phyloP scores from a whole-genome alignment of 2,329 filamentous ascomycete genomes.

The Alternaria sp. region DNA sequence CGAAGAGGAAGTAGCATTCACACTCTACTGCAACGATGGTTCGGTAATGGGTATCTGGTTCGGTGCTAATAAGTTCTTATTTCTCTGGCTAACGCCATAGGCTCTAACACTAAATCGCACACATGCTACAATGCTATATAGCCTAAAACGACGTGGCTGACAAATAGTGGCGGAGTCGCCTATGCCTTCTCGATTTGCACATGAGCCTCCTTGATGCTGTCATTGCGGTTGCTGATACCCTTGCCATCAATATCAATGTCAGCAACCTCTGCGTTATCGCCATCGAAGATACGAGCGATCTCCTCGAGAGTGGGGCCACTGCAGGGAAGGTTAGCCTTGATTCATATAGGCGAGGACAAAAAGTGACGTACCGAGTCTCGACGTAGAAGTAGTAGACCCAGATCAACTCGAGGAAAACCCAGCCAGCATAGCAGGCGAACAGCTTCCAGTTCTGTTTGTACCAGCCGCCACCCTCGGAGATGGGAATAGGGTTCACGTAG shows the following conservation, averaged over 20 bases:
- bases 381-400: conserved; percentile 72
- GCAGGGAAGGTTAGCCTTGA: conserved; percentile 37
- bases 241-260: conserved; percentile 25
- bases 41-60: too few species aligned
- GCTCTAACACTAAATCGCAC: too few species aligned
- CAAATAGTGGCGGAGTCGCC: background rate
- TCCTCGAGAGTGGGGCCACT: conserved; percentile 73
- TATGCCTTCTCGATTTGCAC: conserved; percentile 24
- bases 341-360: conserved; percentile 3
- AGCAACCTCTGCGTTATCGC: conserved; percentile 58
- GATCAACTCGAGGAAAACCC: conserved; percentile 64
- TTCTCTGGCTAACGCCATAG: too few species aligned
- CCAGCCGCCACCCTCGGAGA: conserved; percentile 58
- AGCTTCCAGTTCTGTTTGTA: conserved; percentile 68
- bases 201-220: conserved; percentile 23
- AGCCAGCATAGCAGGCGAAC: conserved; percentile 69
- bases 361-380: conserved; percentile 59
- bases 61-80: too few species aligned
- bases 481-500: conserved; percentile 63
- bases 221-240: conserved; percentile 14
- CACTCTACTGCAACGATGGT: too few species aligned
- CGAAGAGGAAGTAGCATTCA: too few species aligned
- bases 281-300: conserved; percentile 73
- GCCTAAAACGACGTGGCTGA: background rate
- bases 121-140: background rate